Base-by-base conservation (phyloP, 2,329 filamentous ascomycete genomes). In the Calonectria pseudoreteaudii region DNA sequence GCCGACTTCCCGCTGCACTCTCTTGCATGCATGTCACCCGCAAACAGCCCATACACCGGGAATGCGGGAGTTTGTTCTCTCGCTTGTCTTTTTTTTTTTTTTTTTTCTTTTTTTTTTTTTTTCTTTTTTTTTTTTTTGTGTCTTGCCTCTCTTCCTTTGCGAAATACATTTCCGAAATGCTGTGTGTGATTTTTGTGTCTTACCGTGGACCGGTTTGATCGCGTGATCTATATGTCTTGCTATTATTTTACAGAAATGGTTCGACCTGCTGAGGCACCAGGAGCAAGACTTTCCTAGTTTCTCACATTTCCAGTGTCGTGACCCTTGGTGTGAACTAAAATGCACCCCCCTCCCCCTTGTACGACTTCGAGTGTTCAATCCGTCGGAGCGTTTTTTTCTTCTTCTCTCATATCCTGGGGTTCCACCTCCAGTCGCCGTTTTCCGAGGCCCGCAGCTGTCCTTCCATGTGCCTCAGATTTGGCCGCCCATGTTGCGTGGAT, bases 161-260 rank as follows among this genome's bases (percentile, higher is more conserved):
- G n/a, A n/a, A n/a, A n/a, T n/a, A n/a, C n/a, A n/a, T n/a, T n/a
- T n/a, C n/a, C n/a, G n/a, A 31, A 26, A 20, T 11, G 20, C 26
- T 30, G 34, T 65, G 18, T 58, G 14, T 41, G 36, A 28, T 62
- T 65, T 65, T 65, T 23, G n/a, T 47, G 26, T 65, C 14, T 10
- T 49, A 4, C 60, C 20, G n/a, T n/a, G 34, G 60, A 34, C 41
- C 60, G 38, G 26, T 11, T 26, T 16, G 60, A 65, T 49, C 60
- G 60, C 41, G 60, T 49, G 60, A 44, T 65, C 60, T 65, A 31
- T 65, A 16, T 65, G 23, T 65, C 38, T 65, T 47, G 36, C 38
- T 65, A 65, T 65, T 60, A 65, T 28, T 65, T 47, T 65, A 65
- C 41, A 47, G 38, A 49, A 47, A 65, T 65, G 41, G 36, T 49